Percentiles rank a stretch among this genome's conserved stretches.
These are phyloP conservation scores for Gymnopilus dilepis DNA, from an alignment of 768 basidiomycete species.

Conservation along the genomic window DNA sequence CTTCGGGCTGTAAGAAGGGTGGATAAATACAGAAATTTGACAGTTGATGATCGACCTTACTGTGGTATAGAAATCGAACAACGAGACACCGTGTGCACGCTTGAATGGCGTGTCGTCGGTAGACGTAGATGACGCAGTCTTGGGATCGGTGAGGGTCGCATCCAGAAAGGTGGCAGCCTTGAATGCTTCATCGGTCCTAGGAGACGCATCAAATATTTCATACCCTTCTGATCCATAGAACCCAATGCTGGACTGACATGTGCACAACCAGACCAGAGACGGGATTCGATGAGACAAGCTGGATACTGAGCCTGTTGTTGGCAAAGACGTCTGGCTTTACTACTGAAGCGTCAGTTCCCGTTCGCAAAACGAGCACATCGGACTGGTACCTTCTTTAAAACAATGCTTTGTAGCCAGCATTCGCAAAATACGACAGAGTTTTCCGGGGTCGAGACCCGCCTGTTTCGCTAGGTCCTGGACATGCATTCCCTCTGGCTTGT, in stretches of 20 bases:
- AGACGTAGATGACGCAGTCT: conserved; percentile 8
- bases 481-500: conserved; percentile 38
- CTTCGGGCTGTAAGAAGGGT: not conserved
- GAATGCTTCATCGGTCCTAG: conserved; percentile 15
- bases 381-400: conserved; percentile 40
- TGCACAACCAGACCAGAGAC: conserved; percentile 31
- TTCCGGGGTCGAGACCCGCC: conserved; percentile 34
- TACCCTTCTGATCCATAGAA: not conserved
- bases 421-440: conserved; percentile 40
- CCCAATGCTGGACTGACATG: conserved; percentile 25
- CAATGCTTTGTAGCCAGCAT: conserved; percentile 40
- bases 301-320: conserved; percentile 46
- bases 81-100: too few relatives aligned
- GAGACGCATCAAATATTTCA: not conserved
- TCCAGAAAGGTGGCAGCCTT: conserved; percentile 10
- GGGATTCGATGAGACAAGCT: conserved; percentile 37
- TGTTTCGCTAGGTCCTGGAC: conserved; percentile 31
- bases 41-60: not conserved
- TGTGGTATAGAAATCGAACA: not conserved
- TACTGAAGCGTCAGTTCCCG: conserved; percentile 12
- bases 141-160: conserved; percentile 13
- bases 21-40: not conserved
- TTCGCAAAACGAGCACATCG: too few relatives aligned
- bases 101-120: not conserved
- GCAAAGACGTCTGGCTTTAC: conserved; percentile 43